Base-by-base conservation (phyloP, 257 asterid species). In the Nicotiana tabacum region DNA sequence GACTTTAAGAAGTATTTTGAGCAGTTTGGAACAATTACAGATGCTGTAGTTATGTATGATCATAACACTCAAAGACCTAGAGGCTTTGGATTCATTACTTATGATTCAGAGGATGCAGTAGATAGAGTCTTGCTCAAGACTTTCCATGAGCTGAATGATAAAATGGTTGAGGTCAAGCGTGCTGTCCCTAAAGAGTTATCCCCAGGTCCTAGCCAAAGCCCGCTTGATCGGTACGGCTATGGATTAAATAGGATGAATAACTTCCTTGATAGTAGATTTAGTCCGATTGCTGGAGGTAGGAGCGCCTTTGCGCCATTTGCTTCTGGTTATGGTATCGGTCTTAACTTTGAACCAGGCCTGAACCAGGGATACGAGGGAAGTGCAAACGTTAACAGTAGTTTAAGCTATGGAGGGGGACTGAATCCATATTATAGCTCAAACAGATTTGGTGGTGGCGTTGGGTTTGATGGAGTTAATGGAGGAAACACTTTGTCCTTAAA, bases 291-390 rank as follows among this genome's bases (percentile, higher is more conserved):
- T 16, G 69, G 69, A 43, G 74, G 61, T 66, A 58, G 83, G 24
- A 32, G 78, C 27, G 85, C 65, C 35, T 33, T 77, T 48, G 4
- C 85, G 11, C 67, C 65, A 18, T 83, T 83, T 17, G 80, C 70
- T 77, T 78, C 85, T 66, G 82, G 78, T 66, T 78, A 55, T 78
- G 85, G 85, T 53, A 12, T 66, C 64, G 83, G 83, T 18, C 12
- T 65, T 81, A 83, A 77, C 68, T 77, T 89, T 85, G 92, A 91
- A 35, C 92, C 90, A 77, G 87, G 91, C 32, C 79, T 86, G 87
- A 86, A 72, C 85, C 55, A 84, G 9, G 90, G 87, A 18, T 90
- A 85, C 53, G 90, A 87, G 66, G 88, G 86, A 58, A 88, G 87
- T 67, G 88, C 90, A 7, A 89, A 85, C 85, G 81, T 90, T 74